These are phyloP conservation scores for Vitis hybrid DNA, from an alignment of 177 flowering plant species.

Conservation along the genomic window DNA sequence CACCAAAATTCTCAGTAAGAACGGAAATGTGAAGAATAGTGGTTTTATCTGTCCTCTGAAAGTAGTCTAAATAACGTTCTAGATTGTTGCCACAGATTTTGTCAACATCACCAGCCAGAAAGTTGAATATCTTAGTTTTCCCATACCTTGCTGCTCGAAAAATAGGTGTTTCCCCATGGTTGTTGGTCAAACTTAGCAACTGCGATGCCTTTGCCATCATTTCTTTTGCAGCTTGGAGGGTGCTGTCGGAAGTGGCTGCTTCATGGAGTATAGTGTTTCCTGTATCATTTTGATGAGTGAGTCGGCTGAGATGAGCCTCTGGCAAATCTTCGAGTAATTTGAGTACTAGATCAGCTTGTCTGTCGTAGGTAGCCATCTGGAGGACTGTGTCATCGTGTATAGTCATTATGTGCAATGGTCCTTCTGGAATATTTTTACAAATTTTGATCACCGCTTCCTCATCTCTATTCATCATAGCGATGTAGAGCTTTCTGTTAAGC, in stretches of 20 bases:
- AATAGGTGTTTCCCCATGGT: slow-evolving; percentile 9
- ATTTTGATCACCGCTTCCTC: neutral
- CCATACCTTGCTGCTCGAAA: slow-evolving; percentile 10
- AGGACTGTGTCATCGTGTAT: neutral
- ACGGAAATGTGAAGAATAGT: slow-evolving; percentile 17
- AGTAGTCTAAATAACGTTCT: neutral
- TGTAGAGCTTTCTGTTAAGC: neutral
- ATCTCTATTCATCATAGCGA: neutral
- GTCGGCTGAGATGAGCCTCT: neutral
- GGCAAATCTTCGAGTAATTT: neutral
- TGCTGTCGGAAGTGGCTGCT: neutral
- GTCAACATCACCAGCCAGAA: neutral
- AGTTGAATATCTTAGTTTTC: neutral
- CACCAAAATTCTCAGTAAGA: slow-evolving; percentile 11
- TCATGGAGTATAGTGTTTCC: neutral
- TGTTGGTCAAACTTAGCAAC: slow-evolving; percentile 1
- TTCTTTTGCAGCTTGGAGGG: neutral
- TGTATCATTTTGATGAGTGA: neutral
- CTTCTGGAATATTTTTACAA: neutral
- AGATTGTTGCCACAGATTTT: too few relatives aligned
- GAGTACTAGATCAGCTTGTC: neutral
- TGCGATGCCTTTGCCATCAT: neutral
- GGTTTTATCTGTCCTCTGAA: slow-evolving; percentile 1
- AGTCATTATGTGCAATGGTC: neutral
- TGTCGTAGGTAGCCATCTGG: neutral